Base-by-base conservation (phyloP, 2,329 filamentous ascomycete species). In the Clarireedia paspali region DNA sequence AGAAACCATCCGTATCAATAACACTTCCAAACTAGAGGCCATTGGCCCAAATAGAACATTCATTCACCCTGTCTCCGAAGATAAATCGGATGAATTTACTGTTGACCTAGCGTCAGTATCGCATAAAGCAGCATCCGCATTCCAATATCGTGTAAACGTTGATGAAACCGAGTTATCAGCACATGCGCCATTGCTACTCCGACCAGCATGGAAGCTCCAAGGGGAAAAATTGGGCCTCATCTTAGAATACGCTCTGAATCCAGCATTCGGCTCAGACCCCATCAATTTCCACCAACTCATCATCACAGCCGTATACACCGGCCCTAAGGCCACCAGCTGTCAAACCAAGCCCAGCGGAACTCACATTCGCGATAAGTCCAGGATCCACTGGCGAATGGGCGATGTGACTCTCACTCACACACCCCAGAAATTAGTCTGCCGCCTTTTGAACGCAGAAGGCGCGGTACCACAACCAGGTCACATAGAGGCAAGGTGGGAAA, bases 41-140 rank as follows among this genome's bases (percentile, higher is more conserved):
- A 91, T 99, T 56, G 91, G 91, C 0, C 91, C 91, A 1, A 99
- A 99, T 70, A 89, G 90, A 45, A 88, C 91, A 56, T 95, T 97
- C 72, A 84, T 97, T 51, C 83, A 85, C 34, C 87, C 90, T 63
- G 76, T 80, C 5, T 72, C 75, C 1, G 67, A 77, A 1, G 82
- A 86, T 9, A 84, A 81, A 57, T 80, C 87, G 3, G 91, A 95
- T 57, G 86, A 92, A 67, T 99, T 95, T 72, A 81, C 76, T 0
- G 75, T 99, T 34, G 82, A 91, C 59, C 73, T 94, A n/a, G 50
- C 6, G 77, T 83, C 14, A 83, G 85, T 67, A 80, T 96, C 61
- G 74, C 77, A 59, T 83, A 85, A 64, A 85, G 45, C 89, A 1
- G 81, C 86, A 0, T 84, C 92, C 6, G 92, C 87, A 6, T 97